Conservation (phyloP, 2,329 filamentous ascomycete species). For the Penicillium oxalicum region DNA sequence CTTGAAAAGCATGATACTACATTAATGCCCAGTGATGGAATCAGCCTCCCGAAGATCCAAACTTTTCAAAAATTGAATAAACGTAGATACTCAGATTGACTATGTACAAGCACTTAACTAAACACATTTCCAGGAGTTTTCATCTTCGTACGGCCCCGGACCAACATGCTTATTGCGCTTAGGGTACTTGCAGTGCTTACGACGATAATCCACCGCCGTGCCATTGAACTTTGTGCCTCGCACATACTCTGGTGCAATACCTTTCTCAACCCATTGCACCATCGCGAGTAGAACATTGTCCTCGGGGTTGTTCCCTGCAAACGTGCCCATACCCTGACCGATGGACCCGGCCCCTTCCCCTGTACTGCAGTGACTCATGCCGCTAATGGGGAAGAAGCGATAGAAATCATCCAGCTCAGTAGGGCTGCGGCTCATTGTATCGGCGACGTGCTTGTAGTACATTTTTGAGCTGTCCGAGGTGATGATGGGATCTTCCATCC, state of each 20-base stretch:
- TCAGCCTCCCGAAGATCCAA: too few relatives aligned
- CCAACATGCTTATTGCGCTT: slow-evolving; percentile 10
- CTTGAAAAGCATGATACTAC: too few relatives aligned
- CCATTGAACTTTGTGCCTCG: slow-evolving; percentile 40
- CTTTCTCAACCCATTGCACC: slow-evolving; percentile 45
- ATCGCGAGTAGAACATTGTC: slow-evolving; percentile 46
- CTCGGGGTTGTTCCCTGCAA: slow-evolving; percentile 18
- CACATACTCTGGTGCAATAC: slow-evolving; percentile 31
- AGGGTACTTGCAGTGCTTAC: slow-evolving; percentile 42
- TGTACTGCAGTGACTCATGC: slow-evolving; percentile 46
- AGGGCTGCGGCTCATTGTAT: slow-evolving; percentile 28
- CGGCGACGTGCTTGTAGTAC: slow-evolving; percentile 43
- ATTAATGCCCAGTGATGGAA: too few relatives aligned
- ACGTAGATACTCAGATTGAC: too few relatives aligned
- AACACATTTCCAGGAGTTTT: slow-evolving; percentile 1
- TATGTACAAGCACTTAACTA: not conserved
- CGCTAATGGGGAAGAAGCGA: slow-evolving; percentile 47
- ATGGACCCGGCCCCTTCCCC: slow-evolving; percentile 39
- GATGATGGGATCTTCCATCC: slow-evolving; percentile 44
- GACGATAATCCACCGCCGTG: slow-evolving; percentile 36
- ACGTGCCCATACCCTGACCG: slow-evolving; percentile 21
- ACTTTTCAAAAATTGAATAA: too few relatives aligned
- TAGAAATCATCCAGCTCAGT: slow-evolving; percentile 33
- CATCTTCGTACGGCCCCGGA: not conserved
- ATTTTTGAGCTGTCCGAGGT: slow-evolving; percentile 45